Evolutionary conservation across 2,329 filamentous ascomycete genomes (phyloP), one percentile per base, ranked within the genome.

Genomic region (Aureobasidium sp.): DNA sequence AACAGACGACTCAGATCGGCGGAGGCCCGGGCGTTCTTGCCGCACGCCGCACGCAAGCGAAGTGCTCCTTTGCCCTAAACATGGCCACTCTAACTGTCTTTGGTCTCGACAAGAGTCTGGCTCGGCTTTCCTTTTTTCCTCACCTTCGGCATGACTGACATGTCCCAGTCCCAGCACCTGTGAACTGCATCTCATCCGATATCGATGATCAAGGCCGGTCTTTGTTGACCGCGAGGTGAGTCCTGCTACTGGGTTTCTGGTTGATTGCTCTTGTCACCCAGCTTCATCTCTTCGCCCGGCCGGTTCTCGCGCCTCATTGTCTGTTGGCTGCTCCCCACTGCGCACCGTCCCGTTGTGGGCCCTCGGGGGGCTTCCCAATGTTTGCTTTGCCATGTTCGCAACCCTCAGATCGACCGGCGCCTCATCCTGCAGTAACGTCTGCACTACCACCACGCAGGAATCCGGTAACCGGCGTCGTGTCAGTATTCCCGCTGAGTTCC

Each of bases 381-480:
- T 60, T 60, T 51, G 57, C 57, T 60, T 60, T 51, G 45, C 45
- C 57, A 60, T 49, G 57, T 49, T 34, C 34, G 45, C 45, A 60
- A 51, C 45, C 31, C 31, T 52, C 44, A 42, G 57, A 42, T 60
- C 45, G 27, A 51, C 47, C 57, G 44, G 57, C 45, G 45, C 57
- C 45, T 49, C 41, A 47, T 39, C 42, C 29, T 48, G 56, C 56
- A 48, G 51, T 42, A 55, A 42, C 39, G 27, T 57, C 57, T 60
- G 57, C 57, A 51, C 57, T 60, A 60, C 57, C 57, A 60, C 22
- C 44, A 42, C 45, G 36, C 57, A 60, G 57, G 57, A 60, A 49
- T 51, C 45, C 57, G 57, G 57, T 42, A 59, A 39, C 55, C 42
- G 44, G 44, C 55, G 55, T 39, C 25, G 55, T 44, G 55, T 48